These are phyloP conservation scores for Thamnidium elegans DNA, from an alignment of 192 early-diverging fungal genomes.

Conservation along the genomic window DNA sequence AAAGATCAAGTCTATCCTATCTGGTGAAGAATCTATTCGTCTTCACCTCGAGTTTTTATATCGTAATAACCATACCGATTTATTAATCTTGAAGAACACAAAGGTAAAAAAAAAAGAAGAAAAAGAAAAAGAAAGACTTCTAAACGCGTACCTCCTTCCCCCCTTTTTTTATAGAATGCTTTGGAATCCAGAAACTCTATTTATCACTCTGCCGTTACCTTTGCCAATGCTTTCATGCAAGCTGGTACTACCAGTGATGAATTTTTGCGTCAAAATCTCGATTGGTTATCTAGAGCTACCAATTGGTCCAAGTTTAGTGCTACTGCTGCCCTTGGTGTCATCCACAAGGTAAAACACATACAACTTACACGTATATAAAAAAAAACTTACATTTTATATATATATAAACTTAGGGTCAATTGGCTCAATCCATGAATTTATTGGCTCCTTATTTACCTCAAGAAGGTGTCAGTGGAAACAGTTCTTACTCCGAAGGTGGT, in stretches of 20 bases:
- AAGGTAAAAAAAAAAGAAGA: constrained; percentile 47
- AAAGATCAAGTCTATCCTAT: constrained; percentile 79
- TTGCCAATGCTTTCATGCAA: constrained; percentile 98
- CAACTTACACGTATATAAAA: not conserved
- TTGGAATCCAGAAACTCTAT: constrained; percentile 89
- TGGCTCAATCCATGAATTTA: constrained; percentile 76
- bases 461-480: constrained; percentile 78
- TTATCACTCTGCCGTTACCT: constrained; percentile 92
- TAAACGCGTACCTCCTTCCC: too few species aligned
- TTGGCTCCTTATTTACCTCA: constrained; percentile 93
- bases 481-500: constrained; percentile 94
- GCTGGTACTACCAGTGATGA: constrained; percentile 97
- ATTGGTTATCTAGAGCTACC: constrained; percentile 95
- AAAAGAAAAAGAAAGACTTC: too few species aligned
- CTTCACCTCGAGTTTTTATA: constrained; percentile 94
- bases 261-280: constrained; percentile 94
- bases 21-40: constrained; percentile 87
- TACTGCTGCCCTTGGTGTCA: constrained; percentile 95
- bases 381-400: not conserved
- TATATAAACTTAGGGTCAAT: constrained; percentile 65
- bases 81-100: constrained; percentile 92
- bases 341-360: constrained; percentile 69
- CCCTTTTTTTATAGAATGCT: constrained; percentile 53
- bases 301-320: constrained; percentile 99
- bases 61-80: constrained; percentile 94